phyloP scores from a whole-genome alignment of 2,329 filamentous ascomycete genomes.

The Chaetomiaceae sp. region DNA sequence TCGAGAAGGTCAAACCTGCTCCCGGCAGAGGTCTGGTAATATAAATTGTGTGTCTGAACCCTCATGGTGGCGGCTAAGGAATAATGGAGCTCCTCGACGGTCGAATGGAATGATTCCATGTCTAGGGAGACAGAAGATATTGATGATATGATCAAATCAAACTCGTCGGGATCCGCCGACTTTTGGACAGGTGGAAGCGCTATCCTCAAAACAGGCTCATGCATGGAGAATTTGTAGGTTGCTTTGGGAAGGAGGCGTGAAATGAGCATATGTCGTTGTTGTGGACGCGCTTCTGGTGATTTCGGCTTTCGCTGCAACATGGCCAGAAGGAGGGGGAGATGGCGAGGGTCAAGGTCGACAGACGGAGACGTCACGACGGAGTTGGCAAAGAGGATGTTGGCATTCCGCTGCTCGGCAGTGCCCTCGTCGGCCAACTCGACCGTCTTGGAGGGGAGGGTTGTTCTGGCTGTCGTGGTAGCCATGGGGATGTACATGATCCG shows the following conservation, averaged over 20 bases:
- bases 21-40: slow-evolving; percentile 85
- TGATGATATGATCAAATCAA: slow-evolving; percentile 90
- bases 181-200: slow-evolving; percentile 74
- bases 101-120: slow-evolving; percentile 90
- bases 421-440: slow-evolving; percentile 72
- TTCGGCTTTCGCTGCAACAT: slow-evolving; percentile 59
- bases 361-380: slow-evolving; percentile 94
- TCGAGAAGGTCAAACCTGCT: slow-evolving; percentile 81
- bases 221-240: slow-evolving; percentile 90
- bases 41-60: slow-evolving; percentile 80
- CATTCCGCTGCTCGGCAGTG: slow-evolving; percentile 76
- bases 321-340: slow-evolving; percentile 79
- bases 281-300: slow-evolving; percentile 35
- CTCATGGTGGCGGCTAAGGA: slow-evolving; percentile 77
- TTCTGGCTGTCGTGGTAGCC: slow-evolving; percentile 92
- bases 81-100: slow-evolving; percentile 80
- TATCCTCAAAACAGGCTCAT: slow-evolving; percentile 91
- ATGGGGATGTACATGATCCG: slow-evolving; percentile 91
- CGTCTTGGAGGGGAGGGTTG: slow-evolving; percentile 90
- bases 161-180: slow-evolving; percentile 67
- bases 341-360: slow-evolving; percentile 84
- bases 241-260: slow-evolving; percentile 91
- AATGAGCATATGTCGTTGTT: slow-evolving; percentile 64
- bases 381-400: slow-evolving; percentile 94
- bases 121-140: slow-evolving; percentile 92